Conservation (phyloP, 306 rosid genomes). For the Acacia acuminata region DNA sequence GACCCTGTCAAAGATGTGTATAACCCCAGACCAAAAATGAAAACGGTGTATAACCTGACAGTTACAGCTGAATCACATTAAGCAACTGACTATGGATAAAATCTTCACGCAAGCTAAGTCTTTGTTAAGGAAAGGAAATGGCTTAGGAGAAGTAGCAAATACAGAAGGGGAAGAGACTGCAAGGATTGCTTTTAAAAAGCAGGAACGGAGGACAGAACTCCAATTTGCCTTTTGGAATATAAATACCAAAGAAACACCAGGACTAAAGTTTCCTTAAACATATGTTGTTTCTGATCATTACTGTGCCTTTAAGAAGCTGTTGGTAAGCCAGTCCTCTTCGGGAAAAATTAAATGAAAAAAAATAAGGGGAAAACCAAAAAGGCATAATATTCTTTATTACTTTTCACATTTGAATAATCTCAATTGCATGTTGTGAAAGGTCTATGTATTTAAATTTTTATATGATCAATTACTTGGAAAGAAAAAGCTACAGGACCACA, state of each 20-base stretch:
- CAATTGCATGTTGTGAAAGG: neutral
- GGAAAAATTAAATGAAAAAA: neutral
- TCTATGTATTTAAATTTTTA: neutral
- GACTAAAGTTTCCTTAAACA: neutral
- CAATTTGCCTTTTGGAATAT: neutral
- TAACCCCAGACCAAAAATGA: neutral
- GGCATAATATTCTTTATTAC: neutral
- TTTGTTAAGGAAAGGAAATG: neutral
- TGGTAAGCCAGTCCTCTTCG: neutral
- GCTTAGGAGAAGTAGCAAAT: neutral
- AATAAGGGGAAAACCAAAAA: neutral
- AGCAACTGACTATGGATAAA: neutral
- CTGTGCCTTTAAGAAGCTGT: neutral
- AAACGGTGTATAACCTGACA: neutral
- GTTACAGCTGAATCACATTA: neutral
- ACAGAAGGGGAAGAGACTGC: neutral
- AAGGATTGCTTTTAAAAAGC: neutral
- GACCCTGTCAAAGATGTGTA: neutral
- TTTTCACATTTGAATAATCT: neutral
- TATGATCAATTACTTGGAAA: neutral
- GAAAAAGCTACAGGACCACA: neutral
- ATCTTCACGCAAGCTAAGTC: neutral
- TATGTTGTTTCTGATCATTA: neutral
- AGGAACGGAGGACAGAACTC: neutral
- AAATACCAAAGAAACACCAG: neutral